Percentiles rank a stretch among this genome's conserved stretches.
phyloP scores from a whole-genome alignment of 2,329 filamentous ascomycete species.

The Calonectria leucothoes region DNA sequence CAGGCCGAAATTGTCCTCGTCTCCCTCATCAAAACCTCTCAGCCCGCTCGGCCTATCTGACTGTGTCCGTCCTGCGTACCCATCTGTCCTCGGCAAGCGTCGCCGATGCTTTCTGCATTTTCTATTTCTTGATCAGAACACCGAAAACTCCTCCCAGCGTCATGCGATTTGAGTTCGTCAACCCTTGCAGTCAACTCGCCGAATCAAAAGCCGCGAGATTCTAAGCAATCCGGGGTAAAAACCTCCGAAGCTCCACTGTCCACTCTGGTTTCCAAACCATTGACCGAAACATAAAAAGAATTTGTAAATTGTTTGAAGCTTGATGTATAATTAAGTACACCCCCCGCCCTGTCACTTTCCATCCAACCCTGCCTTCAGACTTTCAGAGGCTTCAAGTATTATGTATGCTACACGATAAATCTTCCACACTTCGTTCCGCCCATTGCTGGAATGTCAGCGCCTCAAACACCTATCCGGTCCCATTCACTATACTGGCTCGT shows the following conservation, averaged over 20 bases:
- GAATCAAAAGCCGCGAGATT: neutral
- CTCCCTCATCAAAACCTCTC: neutral
- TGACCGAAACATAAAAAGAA: neutral
- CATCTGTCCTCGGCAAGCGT: neutral
- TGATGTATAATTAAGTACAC: constrained; percentile 23
- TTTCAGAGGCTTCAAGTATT: constrained; percentile 25
- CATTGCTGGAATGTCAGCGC: constrained; percentile 11
- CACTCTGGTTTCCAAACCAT: neutral
- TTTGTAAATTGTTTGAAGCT: constrained; percentile 12
- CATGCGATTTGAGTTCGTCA: neutral
- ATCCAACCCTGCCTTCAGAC: constrained; percentile 22
- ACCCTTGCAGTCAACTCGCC: neutral
- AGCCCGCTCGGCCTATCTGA: neutral
- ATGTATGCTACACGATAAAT: constrained; percentile 25
- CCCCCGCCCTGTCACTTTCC: constrained; percentile 7
- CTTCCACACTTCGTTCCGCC: constrained; percentile 9
- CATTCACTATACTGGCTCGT: neutral
- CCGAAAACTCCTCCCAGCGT: neutral
- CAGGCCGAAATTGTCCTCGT: neutral
- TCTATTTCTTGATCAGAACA: neutral
- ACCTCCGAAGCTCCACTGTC: neutral
- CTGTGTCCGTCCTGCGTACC: neutral
- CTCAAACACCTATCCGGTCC: constrained; percentile 14
- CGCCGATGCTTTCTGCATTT: neutral
- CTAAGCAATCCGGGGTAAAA: constrained; percentile 14